These are phyloP conservation scores for Choanephora cucurbitarum DNA, from an alignment of 371 early-diverging fungal species.

Conservation along the genomic window DNA sequence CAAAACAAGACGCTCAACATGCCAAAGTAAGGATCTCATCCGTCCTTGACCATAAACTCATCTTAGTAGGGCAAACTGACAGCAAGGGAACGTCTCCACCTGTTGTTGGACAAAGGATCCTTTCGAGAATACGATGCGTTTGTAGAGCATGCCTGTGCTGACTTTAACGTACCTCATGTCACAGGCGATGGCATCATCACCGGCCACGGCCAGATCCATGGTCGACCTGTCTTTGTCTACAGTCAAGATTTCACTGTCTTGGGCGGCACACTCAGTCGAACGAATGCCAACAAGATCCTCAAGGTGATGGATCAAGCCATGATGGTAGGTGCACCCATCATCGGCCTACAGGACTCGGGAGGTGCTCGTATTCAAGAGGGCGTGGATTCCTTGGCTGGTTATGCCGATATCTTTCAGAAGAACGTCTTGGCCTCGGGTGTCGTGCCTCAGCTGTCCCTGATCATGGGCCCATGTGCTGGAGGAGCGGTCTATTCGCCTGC, in stretches of 20 bases:
- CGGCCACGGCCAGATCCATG: conserved; percentile 93
- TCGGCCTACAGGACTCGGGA: conserved; percentile 96
- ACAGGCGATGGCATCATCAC: conserved; percentile 97
- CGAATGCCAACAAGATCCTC: conserved; percentile 91
- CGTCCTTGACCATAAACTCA: too few relatives aligned
- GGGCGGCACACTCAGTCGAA: conserved; percentile 90
- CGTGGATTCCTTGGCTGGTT: conserved; percentile 94
- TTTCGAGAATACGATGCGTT: conserved; percentile 95
- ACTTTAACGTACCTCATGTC: conserved; percentile 91
- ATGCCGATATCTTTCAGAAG: conserved; percentile 95
- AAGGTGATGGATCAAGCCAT: conserved; percentile 97
- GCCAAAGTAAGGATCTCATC: conserved; percentile 80
- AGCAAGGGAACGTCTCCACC: conserved; percentile 89
- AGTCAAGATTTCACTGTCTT: conserved; percentile 94
- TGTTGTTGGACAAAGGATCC: conserved; percentile 84
- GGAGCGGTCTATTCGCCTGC: conserved; percentile 98
- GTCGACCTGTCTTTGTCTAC: conserved; percentile 90
- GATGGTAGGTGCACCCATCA: conserved; percentile 91
- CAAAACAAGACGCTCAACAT: conserved; percentile 88
- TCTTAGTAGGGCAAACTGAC: conserved; percentile 87
- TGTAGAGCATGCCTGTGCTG: conserved; percentile 93
- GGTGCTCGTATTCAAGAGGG: conserved; percentile 98
- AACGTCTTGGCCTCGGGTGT: conserved; percentile 95
- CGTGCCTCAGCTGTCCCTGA: conserved; percentile 92
- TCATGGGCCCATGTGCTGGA: conserved; percentile 98